Evolutionary conservation across 2,329 filamentous ascomycete species (phyloP), one percentile per base, ranked within the genome.

Genomic region (Paecilomyces sp.): DNA sequence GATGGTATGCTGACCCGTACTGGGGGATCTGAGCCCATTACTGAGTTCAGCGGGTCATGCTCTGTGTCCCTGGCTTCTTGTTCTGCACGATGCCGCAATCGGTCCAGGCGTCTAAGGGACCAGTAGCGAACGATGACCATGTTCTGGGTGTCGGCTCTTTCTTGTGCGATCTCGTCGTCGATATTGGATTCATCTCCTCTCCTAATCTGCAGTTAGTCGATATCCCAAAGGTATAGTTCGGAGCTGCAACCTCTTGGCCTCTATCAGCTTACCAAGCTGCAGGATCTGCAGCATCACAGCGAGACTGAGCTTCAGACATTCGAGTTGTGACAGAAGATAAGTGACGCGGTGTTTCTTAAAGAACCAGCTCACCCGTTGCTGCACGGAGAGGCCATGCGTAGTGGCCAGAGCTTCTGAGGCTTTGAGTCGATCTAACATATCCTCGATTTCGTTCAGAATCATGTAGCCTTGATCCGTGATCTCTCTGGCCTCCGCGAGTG

Each of bases 101-200:
- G 62, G 58, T 74, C 71, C 18, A 77, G 65, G n/a, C 69, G 69
- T 54, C 70, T 75, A 57, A 71, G 64, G 6, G 76, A 72, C 72
- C 74, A 77, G 60, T 77, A 76, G 50, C 75, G 68, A n/a, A 76
- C 69, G 50, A 78, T 73, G n/a, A 78, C 67, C 67, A 76, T 75
- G 56, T 76, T 78, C 60, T 78, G 75, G 3, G 70, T 70, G 58
- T 77, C 76, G 2, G 71, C 73, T 57, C 76, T 72, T 57, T 77
- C 75, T 64, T 77, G 74, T 9, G 69, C 69, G 58, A 76, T 68
- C 13, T 65, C 60, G 55, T 76, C 72, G 2, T 72, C 69, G 63
- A 56, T 5, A 47, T 47, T 47, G 15, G 13, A 47, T 47, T 8
- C n/a, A n/a, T 47, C 7, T n/a, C 15, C 36, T 47, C 15, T 47